Percentiles rank a stretch among this genome's conserved stretches.
These are phyloP conservation scores for Didymella sp. DNA, from an alignment of 2,329 filamentous ascomycete genomes.

Conservation along the genomic window DNA sequence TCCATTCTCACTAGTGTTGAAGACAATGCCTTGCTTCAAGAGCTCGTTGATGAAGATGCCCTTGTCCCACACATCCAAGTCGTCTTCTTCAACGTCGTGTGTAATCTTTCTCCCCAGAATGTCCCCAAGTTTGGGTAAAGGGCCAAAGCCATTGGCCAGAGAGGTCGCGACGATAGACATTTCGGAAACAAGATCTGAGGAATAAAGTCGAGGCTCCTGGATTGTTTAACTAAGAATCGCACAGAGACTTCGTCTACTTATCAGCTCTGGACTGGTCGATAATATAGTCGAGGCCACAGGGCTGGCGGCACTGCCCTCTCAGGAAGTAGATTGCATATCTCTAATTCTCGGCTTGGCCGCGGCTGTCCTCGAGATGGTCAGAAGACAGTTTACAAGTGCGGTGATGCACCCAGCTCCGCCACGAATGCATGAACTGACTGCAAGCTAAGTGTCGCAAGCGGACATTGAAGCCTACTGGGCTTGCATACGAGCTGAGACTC, in stretches of 20 bases:
- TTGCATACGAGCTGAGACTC: not conserved
- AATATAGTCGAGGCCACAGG: not conserved
- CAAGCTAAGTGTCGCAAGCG: not conserved
- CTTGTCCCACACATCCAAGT: slow-evolving; percentile 16
- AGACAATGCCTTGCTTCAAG: slow-evolving; percentile 10
- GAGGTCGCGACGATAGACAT: slow-evolving; percentile 10
- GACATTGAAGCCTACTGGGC: not conserved
- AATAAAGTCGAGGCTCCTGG: too few relatives aligned
- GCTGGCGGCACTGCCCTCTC: not conserved
- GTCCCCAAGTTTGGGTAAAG: slow-evolving; percentile 2
- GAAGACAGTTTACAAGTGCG: not conserved
- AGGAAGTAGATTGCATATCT: not conserved
- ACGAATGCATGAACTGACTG: not conserved
- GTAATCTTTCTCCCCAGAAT: slow-evolving; percentile 5
- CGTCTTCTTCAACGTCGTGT: slow-evolving; percentile 13
- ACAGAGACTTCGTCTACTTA: not conserved
- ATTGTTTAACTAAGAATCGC: not conserved
- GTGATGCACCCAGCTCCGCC: slow-evolving; percentile 6
- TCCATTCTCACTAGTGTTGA: slow-evolving; percentile 3
- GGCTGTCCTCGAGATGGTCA: not conserved
- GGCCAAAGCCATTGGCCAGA: slow-evolving; percentile 4
- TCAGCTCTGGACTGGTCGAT: not conserved
- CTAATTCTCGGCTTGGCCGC: slow-evolving; percentile 2
- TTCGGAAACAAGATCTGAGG: not conserved
- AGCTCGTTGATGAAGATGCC: slow-evolving; percentile 17